Conservation (phyloP, 2,329 filamentous ascomycete species). For the Simplicillium aogashimaense region DNA sequence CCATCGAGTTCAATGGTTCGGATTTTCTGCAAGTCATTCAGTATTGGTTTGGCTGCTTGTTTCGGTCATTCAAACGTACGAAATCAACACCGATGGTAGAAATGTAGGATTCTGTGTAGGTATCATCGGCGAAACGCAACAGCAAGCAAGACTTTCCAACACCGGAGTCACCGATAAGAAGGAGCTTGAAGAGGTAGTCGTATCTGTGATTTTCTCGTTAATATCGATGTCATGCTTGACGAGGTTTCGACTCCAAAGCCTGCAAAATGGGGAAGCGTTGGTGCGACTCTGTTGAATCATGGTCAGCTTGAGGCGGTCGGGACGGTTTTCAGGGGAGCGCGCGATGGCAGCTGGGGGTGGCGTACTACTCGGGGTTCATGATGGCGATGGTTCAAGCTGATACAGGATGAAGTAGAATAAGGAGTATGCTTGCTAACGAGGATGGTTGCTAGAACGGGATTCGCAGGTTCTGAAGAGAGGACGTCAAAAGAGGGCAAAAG, state of each 20-base stretch:
- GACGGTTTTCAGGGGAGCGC: conserved; percentile 13
- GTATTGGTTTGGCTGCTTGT: conserved; percentile 6
- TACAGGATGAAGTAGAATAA: conserved; percentile 2
- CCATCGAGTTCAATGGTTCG: conserved; percentile 98
- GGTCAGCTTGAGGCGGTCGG: not conserved
- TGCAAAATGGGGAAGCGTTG: no score
- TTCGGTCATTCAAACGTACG: conserved; percentile 44
- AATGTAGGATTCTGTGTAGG: conserved; percentile 99
- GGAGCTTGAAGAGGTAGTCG: conserved; percentile 99
- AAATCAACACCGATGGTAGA: conserved; percentile 99
- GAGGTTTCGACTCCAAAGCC: conserved; percentile 1
- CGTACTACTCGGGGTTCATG: conserved; percentile 93
- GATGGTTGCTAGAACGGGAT: not conserved
- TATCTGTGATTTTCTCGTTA: conserved; percentile 55
- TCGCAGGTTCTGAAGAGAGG: not conserved
- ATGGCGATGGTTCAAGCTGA: conserved; percentile 27
- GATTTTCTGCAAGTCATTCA: conserved; percentile 67
- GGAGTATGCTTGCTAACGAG: not conserved
- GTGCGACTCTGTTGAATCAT: not conserved
- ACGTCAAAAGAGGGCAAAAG: conserved; percentile 1
- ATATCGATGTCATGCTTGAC: conserved; percentile 6
- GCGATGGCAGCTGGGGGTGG: conserved; percentile 16
- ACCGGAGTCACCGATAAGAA: conserved; percentile 99
- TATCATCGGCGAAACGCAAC: conserved; percentile 95
- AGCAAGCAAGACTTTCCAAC: conserved; percentile 99